Conservation (phyloP, 2,329 filamentous ascomycete genomes). For the Geosmithia morbida region DNA sequence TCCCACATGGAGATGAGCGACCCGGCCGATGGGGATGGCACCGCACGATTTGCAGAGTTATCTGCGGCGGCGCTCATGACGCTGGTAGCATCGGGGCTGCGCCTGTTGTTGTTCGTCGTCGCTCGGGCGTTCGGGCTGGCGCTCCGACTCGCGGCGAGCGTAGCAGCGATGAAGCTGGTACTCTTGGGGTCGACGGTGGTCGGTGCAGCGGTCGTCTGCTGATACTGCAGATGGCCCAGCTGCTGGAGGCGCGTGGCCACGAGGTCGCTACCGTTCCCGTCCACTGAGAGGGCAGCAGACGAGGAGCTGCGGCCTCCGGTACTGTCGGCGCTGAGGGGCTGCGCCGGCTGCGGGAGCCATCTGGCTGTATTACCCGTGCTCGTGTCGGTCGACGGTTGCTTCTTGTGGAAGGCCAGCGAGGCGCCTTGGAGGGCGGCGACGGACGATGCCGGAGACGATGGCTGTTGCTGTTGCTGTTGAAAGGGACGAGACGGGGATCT, state of each 20-base stretch:
- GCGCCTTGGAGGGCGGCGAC: constrained; percentile 33
- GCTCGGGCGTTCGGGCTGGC: constrained; percentile 14
- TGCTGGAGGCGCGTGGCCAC: constrained; percentile 11
- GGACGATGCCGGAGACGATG: background rate
- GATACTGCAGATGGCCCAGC: constrained; percentile 2
- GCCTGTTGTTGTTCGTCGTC: constrained; percentile 10
- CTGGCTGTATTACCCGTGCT: constrained; percentile 1
- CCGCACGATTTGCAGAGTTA: constrained; percentile 3
- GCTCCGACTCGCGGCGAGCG: constrained; percentile 40
- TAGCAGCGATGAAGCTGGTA: constrained; percentile 41
- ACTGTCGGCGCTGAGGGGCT: constrained; percentile 22
- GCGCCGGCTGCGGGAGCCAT: constrained; percentile 21
- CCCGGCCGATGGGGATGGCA: constrained; percentile 28
- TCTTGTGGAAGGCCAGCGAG: constrained; percentile 37
- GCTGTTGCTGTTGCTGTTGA: background rate
- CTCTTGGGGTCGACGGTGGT: constrained; percentile 26
- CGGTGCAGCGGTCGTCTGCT: background rate
- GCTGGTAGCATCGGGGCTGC: constrained; percentile 15
- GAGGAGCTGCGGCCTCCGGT: constrained; percentile 17
- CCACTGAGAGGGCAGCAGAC: background rate
- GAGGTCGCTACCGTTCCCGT: constrained; percentile 1
- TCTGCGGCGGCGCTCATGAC: constrained; percentile 9
- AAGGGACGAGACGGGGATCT: background rate
- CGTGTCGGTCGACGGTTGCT: constrained; percentile 10
- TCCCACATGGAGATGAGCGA: constrained; percentile 59